Percentiles rank a stretch among this genome's conserved stretches.
Evolutionary conservation across 768 basidiomycete species (phyloP).

Genomic region (Leccinellum albellum): DNA sequence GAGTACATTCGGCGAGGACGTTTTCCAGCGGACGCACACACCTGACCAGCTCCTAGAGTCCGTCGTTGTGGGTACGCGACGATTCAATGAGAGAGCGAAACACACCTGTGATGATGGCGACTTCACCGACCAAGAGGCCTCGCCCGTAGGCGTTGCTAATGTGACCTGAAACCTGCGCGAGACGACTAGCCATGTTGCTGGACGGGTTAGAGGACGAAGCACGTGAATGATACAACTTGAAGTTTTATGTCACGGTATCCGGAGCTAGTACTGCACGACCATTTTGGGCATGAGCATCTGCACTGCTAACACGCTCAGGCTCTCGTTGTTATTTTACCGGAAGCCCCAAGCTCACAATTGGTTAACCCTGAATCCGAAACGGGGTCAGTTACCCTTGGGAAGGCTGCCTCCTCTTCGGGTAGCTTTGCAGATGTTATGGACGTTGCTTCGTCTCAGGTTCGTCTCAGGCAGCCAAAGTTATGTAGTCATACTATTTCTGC

Average conservation of each 20-base stretch:
- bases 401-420: no score
- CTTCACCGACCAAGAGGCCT: conserved; percentile 70
- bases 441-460: background rate
- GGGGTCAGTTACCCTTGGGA: no score
- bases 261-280: background rate
- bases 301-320: no score
- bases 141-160: conserved; percentile 47
- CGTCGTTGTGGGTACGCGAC: background rate
- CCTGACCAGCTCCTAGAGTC: conserved; percentile 71
- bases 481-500: no score
- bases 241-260: background rate
- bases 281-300: background rate
- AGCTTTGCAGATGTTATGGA: no score
- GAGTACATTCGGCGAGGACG: no score
- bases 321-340: no score
- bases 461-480: background rate
- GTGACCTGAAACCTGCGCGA: conserved; percentile 70
- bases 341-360: no score
- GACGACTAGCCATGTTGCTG: conserved; percentile 46
- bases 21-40: conserved; percentile 21
- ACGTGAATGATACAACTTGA: background rate
- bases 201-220: background rate
- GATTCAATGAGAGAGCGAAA: background rate
- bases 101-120: conserved; percentile 83
- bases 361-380: no score